phyloP scores from a whole-genome alignment of 2,329 filamentous ascomycete genomes.

The Pyrenochaeta sp. region DNA sequence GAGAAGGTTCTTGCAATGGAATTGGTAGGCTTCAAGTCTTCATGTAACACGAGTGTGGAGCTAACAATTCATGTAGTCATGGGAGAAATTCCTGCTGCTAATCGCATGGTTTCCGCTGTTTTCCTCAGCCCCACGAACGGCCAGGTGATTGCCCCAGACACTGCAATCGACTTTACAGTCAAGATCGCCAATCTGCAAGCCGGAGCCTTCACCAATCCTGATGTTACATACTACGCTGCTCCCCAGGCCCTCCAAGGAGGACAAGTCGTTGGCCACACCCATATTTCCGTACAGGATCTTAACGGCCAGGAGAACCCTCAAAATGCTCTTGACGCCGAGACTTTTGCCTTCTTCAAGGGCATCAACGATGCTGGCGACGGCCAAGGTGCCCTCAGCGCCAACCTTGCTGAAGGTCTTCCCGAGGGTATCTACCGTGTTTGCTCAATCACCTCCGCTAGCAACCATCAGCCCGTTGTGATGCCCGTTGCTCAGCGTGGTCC shows the following conservation, averaged over 20 bases:
- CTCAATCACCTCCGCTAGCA: constrained; percentile 59
- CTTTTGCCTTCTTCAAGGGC: constrained; percentile 66
- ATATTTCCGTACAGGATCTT: constrained; percentile 62
- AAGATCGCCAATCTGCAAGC: constrained; percentile 59
- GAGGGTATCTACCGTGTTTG: constrained; percentile 60
- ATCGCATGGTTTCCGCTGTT: constrained; percentile 64
- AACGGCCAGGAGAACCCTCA: constrained; percentile 45
- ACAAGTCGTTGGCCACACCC: constrained; percentile 56
- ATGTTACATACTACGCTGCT: constrained; percentile 62
- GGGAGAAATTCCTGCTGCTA: constrained; percentile 61
- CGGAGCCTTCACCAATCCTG: constrained; percentile 63
- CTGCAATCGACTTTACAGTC: constrained; percentile 58
- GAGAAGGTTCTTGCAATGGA: constrained; percentile 63
- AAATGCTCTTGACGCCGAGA: constrained; percentile 49
- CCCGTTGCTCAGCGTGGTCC: constrained; percentile 62
- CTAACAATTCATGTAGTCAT: constrained; percentile 52
- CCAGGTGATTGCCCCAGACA: constrained; percentile 49
- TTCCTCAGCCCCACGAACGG: constrained; percentile 57
- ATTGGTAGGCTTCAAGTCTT: constrained; percentile 56
- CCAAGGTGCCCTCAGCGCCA: constrained; percentile 55
- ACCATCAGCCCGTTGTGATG: constrained; percentile 67
- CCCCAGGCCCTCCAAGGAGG: constrained; percentile 59
- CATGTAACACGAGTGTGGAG: too few relatives aligned
- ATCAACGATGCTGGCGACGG: constrained; percentile 61
- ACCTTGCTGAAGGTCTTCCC: constrained; percentile 57